phyloP scores from a whole-genome alignment of 1,284 basidiomycete genomes.

The Ceratobasidium sp. region DNA sequence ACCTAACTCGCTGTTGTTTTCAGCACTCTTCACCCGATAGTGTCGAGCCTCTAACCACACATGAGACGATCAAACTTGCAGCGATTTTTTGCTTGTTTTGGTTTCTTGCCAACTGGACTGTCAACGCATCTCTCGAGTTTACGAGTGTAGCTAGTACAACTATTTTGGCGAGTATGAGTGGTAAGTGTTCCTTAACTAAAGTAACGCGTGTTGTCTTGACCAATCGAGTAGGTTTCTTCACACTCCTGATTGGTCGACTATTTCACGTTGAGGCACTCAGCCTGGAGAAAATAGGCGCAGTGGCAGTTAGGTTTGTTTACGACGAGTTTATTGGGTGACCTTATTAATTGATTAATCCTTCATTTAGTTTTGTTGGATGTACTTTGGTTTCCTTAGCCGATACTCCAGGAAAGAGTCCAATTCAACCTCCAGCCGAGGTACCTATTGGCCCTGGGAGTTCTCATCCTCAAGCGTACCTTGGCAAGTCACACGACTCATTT shows the following conservation, averaged over 20 bases:
- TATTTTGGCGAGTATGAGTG: constrained; percentile 88
- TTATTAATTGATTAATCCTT: neutral
- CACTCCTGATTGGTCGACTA: constrained; percentile 85
- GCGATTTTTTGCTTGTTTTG: constrained; percentile 84
- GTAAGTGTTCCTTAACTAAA: constrained; percentile 63
- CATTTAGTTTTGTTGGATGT: constrained; percentile 83
- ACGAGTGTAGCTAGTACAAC: constrained; percentile 94
- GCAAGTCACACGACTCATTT: constrained; percentile 29
- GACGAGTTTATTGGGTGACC: neutral
- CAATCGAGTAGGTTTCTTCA: constrained; percentile 85
- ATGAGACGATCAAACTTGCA: constrained; percentile 83
- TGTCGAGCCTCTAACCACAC: constrained; percentile 67
- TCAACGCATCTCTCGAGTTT: constrained; percentile 84
- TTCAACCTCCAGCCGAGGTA: constrained; percentile 48
- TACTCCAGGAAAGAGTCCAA: constrained; percentile 58
- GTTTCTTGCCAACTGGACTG: constrained; percentile 92
- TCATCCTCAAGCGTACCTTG: constrained; percentile 50
- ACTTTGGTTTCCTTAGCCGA: constrained; percentile 88
- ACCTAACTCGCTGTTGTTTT: constrained; percentile 37
- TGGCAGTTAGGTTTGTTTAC: constrained; percentile 77
- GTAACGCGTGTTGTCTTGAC: neutral
- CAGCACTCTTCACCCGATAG: constrained; percentile 46
- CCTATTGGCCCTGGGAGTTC: constrained; percentile 33
- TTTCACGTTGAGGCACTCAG: constrained; percentile 87
- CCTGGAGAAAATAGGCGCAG: constrained; percentile 81